These are phyloP conservation scores for Firmiana major DNA, from an alignment of 345 rosid species.

Conservation along the genomic window DNA sequence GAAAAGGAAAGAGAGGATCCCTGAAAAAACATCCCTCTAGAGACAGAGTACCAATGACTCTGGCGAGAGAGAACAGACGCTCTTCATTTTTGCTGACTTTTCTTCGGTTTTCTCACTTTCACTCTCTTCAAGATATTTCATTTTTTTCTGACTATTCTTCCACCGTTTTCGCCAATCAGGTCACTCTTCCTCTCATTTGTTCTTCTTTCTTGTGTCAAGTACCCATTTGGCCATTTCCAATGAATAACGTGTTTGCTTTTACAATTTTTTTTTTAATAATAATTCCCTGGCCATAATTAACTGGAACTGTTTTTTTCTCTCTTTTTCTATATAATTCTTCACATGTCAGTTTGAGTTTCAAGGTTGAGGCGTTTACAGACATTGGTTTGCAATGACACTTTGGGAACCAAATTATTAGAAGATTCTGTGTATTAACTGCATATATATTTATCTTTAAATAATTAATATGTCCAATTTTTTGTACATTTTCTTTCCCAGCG, in stretches of 20 bases:
- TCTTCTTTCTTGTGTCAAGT: background rate
- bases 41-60: too few species aligned
- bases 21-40: too few species aligned
- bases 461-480: background rate
- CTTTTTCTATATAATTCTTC: background rate
- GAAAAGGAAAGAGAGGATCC: too few species aligned
- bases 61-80: too few species aligned
- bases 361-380: background rate
- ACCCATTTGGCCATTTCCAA: background rate
- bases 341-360: background rate
- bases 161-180: too few species aligned
- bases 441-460: background rate
- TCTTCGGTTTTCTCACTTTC: constrained; percentile 51
- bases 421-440: background rate
- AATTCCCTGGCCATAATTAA: background rate
- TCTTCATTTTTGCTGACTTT: too few species aligned
- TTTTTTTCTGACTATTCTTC: too few species aligned
- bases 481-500: too few species aligned
- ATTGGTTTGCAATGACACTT: background rate
- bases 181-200: background rate
- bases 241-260: too few species aligned
- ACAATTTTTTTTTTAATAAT: background rate
- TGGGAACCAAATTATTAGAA: background rate
- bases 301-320: background rate
- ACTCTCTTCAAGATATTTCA: constrained; percentile 51